phyloP scores from a whole-genome alignment of 768 basidiomycete genomes.

The Russula abietina region DNA sequence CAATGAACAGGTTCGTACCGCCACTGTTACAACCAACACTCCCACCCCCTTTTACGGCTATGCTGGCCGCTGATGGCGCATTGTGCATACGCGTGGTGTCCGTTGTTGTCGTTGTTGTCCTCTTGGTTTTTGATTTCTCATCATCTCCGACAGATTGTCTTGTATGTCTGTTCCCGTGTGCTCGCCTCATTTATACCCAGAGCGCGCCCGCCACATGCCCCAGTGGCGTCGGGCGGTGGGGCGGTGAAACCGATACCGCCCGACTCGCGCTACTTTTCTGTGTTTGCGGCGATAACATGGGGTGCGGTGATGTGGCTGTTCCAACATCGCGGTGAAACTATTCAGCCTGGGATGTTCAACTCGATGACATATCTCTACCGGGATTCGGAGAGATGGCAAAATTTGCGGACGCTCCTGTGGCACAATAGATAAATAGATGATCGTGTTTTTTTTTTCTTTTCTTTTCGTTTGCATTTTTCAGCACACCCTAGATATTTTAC shows the following conservation, averaged over 20 bases:
- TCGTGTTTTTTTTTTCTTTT: not conserved
- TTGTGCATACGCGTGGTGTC: not conserved
- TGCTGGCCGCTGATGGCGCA: not conserved
- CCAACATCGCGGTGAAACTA: conserved; percentile 76
- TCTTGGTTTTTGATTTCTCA: not conserved
- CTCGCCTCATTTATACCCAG: conserved; percentile 89
- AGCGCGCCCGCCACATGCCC: conserved; percentile 48
- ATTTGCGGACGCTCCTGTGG: conserved; percentile 82
- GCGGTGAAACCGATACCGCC: conserved; percentile 71
- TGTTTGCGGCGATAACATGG: conserved; percentile 88
- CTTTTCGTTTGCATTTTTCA: not conserved
- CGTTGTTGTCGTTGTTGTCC: not conserved
- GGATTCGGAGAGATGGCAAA: conserved; percentile 84
- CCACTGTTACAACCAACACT: not conserved
- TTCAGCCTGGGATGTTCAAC: conserved; percentile 96
- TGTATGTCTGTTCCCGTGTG: conserved; percentile 91
- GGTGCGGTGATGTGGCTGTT: conserved; percentile 97
- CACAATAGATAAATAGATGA: conserved; percentile 59
- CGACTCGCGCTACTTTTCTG: conserved; percentile 73
- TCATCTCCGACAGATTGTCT: conserved; percentile 68
- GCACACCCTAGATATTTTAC: conserved; percentile 2
- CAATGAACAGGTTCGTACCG: conserved; percentile 74
- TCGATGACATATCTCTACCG: conserved; percentile 94
- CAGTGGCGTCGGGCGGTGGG: conserved; percentile 38
- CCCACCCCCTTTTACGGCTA: not conserved